These are phyloP conservation scores for Fusarium phyllophilum DNA, from an alignment of 2,329 filamentous ascomycete genomes.

Conservation along the genomic window DNA sequence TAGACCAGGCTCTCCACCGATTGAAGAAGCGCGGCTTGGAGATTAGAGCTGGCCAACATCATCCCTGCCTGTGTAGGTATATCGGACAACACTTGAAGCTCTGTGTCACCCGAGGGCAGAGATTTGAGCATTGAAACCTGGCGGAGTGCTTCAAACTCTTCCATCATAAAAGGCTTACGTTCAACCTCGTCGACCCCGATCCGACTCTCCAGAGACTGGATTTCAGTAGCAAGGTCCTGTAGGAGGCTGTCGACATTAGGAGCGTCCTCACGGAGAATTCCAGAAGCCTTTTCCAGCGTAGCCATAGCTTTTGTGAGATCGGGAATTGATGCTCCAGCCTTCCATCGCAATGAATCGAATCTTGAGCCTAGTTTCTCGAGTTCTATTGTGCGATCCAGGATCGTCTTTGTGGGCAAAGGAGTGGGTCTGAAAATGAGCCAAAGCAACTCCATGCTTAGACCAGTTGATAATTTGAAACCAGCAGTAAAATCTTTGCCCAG, in stretches of 20 bases:
- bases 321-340: conserved; percentile 59
- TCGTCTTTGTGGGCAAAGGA: conserved; percentile 59
- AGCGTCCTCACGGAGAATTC: conserved; percentile 58
- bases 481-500: conserved; percentile 70
- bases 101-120: conserved; percentile 29
- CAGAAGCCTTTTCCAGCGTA: conserved; percentile 66
- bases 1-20: conserved; percentile 59
- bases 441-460: conserved; percentile 80
- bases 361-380: conserved; percentile 66
- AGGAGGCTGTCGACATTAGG: conserved; percentile 59
- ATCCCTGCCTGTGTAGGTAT: conserved; percentile 49
- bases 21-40: conserved; percentile 56
- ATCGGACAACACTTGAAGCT: conserved; percentile 61
- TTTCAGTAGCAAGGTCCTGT: conserved; percentile 60
- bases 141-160: conserved; percentile 67
- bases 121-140: conserved; percentile 60
- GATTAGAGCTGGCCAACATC: conserved; percentile 47
- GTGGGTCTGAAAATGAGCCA: conserved; percentile 79
- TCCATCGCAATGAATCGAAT: conserved; percentile 72
- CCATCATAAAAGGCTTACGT: conserved; percentile 61
- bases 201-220: conserved; percentile 60
- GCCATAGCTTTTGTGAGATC: conserved; percentile 64
- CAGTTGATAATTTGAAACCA: conserved; percentile 78
- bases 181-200: conserved; percentile 55
- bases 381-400: conserved; percentile 58